A percentile compares a stretch with the other conserved stretches of the same genome.
These are phyloP conservation scores for Thielaviopsis musarum DNA, from an alignment of 2,329 filamentous ascomycete species.

Conservation along the genomic window DNA sequence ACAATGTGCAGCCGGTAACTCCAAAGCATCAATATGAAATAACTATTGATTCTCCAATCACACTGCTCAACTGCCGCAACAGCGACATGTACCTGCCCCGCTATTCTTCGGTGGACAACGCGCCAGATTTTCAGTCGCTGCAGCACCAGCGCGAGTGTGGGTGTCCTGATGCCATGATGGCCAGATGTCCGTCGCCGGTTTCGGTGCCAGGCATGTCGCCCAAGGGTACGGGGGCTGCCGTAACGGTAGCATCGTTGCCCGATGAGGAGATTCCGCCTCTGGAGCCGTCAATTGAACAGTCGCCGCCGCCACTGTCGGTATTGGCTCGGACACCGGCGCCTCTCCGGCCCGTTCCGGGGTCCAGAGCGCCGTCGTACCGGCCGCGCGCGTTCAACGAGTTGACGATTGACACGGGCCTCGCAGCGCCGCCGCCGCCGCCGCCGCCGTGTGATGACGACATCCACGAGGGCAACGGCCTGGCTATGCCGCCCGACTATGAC, in stretches of 20 bases:
- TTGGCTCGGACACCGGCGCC: neutral
- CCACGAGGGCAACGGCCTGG: conserved; percentile 22
- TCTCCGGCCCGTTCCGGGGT: conserved; percentile 24
- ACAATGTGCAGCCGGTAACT: conserved; percentile 54
- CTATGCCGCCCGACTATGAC: conserved; percentile 75
- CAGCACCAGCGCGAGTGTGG: conserved; percentile 31
- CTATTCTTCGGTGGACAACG: conserved; percentile 42
- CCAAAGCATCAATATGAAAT: conserved; percentile 83
- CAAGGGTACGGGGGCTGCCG: neutral
- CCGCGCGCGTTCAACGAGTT: conserved; percentile 64
- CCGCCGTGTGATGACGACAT: conserved; percentile 20
- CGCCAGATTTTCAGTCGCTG: conserved; percentile 32
- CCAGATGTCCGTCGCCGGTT: neutral
- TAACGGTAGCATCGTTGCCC: neutral
- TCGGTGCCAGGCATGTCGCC: neutral
- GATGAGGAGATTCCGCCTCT: neutral
- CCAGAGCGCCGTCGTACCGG: conserved; percentile 69
- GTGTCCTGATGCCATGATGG: conserved; percentile 29
- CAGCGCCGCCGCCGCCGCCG: conserved; percentile 17
- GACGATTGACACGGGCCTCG: conserved; percentile 21
- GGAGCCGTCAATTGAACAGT: neutral
- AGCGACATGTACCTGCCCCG: conserved; percentile 77
- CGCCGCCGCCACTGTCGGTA: neutral
- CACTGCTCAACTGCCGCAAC: conserved; percentile 83
- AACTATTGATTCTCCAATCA: conserved; percentile 89